Conservation (phyloP, 345 rosid species). For the Brassica cretica region DNA sequence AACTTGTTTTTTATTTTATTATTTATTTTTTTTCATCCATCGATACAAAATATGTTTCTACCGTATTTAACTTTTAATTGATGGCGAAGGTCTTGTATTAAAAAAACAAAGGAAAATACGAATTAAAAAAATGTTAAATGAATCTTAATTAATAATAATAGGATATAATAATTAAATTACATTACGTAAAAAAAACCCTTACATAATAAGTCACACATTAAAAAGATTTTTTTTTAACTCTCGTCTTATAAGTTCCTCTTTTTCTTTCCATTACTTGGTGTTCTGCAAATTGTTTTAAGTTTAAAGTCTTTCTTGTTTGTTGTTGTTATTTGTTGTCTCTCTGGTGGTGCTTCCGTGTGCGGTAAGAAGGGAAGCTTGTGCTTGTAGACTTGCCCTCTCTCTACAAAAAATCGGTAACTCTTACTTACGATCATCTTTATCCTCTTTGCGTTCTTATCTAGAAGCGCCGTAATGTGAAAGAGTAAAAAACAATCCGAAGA, state of each 20-base stretch:
- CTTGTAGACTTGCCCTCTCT: constrained; percentile 32
- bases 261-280: constrained; percentile 6
- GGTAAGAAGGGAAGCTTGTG: constrained; percentile 39
- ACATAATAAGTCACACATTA: no score
- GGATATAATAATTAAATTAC: background rate
- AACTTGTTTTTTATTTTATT: constrained; percentile 7
- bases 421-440: constrained; percentile 21
- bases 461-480: constrained; percentile 36
- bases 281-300: constrained; percentile 22
- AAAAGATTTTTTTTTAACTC: background rate
- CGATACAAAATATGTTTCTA: background rate
- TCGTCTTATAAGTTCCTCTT: constrained; percentile 4
- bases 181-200: constrained; percentile 14
- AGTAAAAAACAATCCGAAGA: background rate
- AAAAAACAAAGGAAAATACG: background rate
- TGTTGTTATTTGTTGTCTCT: background rate
- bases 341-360: constrained; percentile 35
- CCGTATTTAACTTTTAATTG: background rate
- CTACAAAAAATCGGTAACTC: constrained; percentile 36
- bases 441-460: constrained; percentile 15
- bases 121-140: background rate
- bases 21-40: background rate
- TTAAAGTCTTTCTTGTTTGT: constrained; percentile 16
- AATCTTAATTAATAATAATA: no score
- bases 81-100: background rate